phyloP scores from a whole-genome alignment of 2,329 filamentous ascomycete genomes.

The Colletotrichum magnum region DNA sequence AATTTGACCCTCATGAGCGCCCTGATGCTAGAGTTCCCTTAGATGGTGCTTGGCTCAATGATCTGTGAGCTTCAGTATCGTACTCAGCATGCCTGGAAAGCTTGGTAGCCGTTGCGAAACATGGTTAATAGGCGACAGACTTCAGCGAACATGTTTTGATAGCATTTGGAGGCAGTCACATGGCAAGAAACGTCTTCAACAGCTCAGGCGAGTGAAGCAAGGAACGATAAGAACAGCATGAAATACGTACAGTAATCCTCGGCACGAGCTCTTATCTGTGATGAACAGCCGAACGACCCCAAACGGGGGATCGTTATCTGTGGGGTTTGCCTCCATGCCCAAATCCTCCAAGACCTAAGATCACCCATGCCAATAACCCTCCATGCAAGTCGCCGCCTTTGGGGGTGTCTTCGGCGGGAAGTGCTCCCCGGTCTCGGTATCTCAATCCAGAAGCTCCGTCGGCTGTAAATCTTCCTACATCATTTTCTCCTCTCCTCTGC shows the following conservation, averaged over 20 bases:
- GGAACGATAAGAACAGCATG: slow-evolving; percentile 4
- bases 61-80: no score
- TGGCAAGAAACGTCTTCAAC: no score
- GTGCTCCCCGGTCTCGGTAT: background rate
- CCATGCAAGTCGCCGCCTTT: background rate
- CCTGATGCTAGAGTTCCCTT: no score
- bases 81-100: no score
- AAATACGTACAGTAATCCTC: background rate
- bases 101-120: no score
- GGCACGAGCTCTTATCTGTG: slow-evolving; percentile 14
- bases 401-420: background rate
- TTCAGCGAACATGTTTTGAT: no score
- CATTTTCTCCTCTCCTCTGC: background rate
- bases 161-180: no score
- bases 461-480: slow-evolving; percentile 31
- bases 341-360: background rate
- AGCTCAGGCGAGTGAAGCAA: no score
- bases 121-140: no score
- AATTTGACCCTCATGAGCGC: no score
- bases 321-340: slow-evolving; percentile 2
- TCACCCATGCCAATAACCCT: background rate
- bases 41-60: no score
- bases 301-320: slow-evolving; percentile 1
- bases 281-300: background rate
- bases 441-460: slow-evolving; percentile 7